phyloP scores from a whole-genome alignment of 441 rosid species.

The Viola pubescens region DNA sequence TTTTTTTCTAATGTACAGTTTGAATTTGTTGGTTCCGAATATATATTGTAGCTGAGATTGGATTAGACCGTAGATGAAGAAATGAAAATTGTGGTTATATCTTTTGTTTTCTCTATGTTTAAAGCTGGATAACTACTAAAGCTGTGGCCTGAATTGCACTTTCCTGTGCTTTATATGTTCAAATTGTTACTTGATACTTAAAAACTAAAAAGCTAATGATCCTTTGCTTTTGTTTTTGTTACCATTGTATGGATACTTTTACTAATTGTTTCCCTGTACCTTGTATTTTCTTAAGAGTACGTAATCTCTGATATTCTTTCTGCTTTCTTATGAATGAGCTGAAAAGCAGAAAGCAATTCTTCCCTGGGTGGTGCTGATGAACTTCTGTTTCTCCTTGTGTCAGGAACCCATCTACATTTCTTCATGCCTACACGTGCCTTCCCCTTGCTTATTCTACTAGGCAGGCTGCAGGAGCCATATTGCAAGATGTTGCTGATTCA shows the following conservation, averaged over 20 bases:
- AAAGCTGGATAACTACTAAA: not conserved
- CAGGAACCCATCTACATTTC: slow-evolving; percentile 94
- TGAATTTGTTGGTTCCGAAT: not conserved
- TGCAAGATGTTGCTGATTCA: slow-evolving; percentile 95
- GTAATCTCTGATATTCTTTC: not conserved
- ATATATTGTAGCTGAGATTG: not conserved
- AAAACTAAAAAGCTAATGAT: not conserved
- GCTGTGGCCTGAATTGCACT: slow-evolving; percentile 4
- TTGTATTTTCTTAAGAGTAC: not conserved
- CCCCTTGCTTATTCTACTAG: slow-evolving; percentile 85
- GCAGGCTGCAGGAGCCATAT: slow-evolving; percentile 81
- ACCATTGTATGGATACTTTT: too few species aligned
- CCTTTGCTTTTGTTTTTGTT: not conserved
- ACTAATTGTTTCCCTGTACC: not conserved
- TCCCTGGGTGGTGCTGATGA: slow-evolving; percentile 6
- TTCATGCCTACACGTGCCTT: slow-evolving; percentile 97
- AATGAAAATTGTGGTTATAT: not conserved
- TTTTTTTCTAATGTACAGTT: too few species aligned
- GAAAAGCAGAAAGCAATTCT: not conserved
- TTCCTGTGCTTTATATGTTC: not conserved
- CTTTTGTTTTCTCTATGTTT: not conserved
- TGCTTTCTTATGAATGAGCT: slow-evolving; percentile 5
- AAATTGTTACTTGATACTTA: not conserved
- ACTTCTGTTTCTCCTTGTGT: slow-evolving; percentile 4
- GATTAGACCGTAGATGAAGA: too few species aligned